Base-by-base conservation (phyloP, 306 rosid species). In the Quercus bicolor region DNA sequence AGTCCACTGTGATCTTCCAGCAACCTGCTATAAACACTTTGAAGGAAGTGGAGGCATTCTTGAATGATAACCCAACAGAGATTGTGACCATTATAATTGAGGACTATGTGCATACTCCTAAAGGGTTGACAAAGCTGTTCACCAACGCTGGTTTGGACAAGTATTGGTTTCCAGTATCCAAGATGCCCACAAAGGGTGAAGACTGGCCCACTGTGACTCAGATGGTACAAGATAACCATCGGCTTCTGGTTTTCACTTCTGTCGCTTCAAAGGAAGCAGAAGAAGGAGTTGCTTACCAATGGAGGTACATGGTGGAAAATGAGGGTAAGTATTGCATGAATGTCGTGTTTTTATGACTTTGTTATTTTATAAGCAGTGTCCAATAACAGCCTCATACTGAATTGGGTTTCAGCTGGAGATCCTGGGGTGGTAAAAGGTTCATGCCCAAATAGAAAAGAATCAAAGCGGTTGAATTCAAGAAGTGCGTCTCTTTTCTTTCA, bases 251-350 rank as follows among this genome's bases (percentile, higher is more conserved):
- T 82, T 95, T 95, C 86, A 91, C 98, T 74, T 95, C 98, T 4
- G 88, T 79, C 62, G 86, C 92, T 57, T 87, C 98, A 15, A 95
- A 95, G 89, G 98, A 95, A 84, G 94, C 88, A 12, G 91, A 85
- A 72, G 98, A 95, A 85, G 98, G 98, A 81, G 79, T 95, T 72
- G 98, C 98, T 80, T 95, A 95, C 84, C 94, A 95, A 77, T 95
- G 98, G 98, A 91, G 75, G 80, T 88, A 95, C 88, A 91, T 95
- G 92, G 86, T 96, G 75, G 99, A 96, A 84, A 96, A 96, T 56
- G 99, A 96, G 81, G 9, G 98, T 95, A 80, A 83, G 99, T 83
- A 23, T 48, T 20, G 9, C 64, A 51, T 75, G 73, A 71, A 70
- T 54, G 16, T 20, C 7, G 21, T 26, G 57, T 51, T 78, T 23